phyloP scores from a whole-genome alignment of 768 basidiomycete genomes.

The Heimioporus sp. region DNA sequence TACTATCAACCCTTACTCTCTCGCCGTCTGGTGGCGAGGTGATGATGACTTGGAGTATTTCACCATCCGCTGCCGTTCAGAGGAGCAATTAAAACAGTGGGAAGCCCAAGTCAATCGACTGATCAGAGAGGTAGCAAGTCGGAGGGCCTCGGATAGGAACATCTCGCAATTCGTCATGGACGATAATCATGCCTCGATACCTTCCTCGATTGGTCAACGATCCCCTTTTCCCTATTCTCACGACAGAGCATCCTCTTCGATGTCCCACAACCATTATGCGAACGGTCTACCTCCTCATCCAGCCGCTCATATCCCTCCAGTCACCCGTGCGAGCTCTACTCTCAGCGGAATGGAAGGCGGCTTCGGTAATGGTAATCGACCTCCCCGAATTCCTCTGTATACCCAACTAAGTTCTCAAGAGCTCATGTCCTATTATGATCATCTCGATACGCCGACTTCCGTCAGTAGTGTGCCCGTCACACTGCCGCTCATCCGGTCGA shows the following conservation, averaged over 20 bases:
- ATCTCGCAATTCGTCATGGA: conserved; percentile 49
- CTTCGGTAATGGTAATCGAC: conserved; percentile 38
- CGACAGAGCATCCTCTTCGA: conserved; percentile 36
- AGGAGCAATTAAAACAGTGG: conserved; percentile 94
- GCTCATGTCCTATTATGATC: conserved; percentile 53
- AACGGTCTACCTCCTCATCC: conserved; percentile 32
- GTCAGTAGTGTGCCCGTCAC: conserved; percentile 14
- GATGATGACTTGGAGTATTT: conserved; percentile 94
- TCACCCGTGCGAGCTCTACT: conserved; percentile 48
- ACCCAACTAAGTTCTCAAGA: conserved; percentile 72
- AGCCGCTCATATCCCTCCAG: conserved; percentile 38
- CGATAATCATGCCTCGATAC: conserved; percentile 40
- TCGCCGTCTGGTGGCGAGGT: conserved; percentile 93
- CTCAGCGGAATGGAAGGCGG: conserved; percentile 41
- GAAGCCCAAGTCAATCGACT: conserved; percentile 85
- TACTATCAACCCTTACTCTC: conserved; percentile 62
- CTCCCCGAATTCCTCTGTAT: conserved; percentile 45
- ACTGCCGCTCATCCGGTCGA: conserved; percentile 51
- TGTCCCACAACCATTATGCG: conserved; percentile 30
- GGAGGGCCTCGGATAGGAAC: conserved; percentile 66
- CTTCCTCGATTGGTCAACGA: conserved; percentile 35
- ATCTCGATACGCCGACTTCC: conserved; percentile 37
- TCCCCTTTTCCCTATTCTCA: conserved; percentile 35
- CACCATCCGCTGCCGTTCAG: conserved; percentile 87
- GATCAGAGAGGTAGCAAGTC: conserved; percentile 71